phyloP scores from a whole-genome alignment of 2,329 filamentous ascomycete genomes.

The Penicillium freii region DNA sequence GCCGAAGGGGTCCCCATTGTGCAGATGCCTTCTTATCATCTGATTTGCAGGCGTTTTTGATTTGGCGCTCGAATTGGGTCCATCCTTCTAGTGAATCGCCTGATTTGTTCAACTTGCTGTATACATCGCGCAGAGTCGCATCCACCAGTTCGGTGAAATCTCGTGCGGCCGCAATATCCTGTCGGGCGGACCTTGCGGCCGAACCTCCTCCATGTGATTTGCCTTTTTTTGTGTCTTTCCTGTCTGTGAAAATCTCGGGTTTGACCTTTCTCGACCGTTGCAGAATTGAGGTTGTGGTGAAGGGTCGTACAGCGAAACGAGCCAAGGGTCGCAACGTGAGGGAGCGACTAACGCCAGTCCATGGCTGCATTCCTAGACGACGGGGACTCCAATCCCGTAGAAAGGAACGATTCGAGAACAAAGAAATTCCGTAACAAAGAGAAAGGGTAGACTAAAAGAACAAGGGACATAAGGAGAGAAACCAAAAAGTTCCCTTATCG shows the following conservation, averaged over 20 bases:
- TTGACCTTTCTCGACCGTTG: slow-evolving; percentile 22
- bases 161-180: slow-evolving; percentile 16
- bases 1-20: slow-evolving; percentile 22
- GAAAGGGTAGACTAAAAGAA: background rate
- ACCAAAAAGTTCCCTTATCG: slow-evolving; percentile 20
- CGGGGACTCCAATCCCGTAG: slow-evolving; percentile 2
- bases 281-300: slow-evolving; percentile 32
- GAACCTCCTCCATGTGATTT: background rate
- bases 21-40: slow-evolving; percentile 18
- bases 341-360: slow-evolving; percentile 39
- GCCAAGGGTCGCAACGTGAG: slow-evolving; percentile 37
- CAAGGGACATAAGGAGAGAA: background rate
- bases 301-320: slow-evolving; percentile 30
- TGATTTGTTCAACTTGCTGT: slow-evolving; percentile 16
- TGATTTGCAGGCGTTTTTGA: slow-evolving; percentile 32
- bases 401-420: background rate
- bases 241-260: background rate
- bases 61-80: slow-evolving; percentile 32
- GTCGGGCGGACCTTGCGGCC: slow-evolving; percentile 7
- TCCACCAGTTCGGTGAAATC: slow-evolving; percentile 33
- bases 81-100: slow-evolving; percentile 25
- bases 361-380: slow-evolving; percentile 42
- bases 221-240: slow-evolving; percentile 13
- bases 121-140: slow-evolving; percentile 26
- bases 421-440: background rate